Evolutionary conservation across 768 basidiomycete genomes (phyloP), one percentile per base, ranked within the genome.

Genomic region (Pleurotus cornucopiae): DNA sequence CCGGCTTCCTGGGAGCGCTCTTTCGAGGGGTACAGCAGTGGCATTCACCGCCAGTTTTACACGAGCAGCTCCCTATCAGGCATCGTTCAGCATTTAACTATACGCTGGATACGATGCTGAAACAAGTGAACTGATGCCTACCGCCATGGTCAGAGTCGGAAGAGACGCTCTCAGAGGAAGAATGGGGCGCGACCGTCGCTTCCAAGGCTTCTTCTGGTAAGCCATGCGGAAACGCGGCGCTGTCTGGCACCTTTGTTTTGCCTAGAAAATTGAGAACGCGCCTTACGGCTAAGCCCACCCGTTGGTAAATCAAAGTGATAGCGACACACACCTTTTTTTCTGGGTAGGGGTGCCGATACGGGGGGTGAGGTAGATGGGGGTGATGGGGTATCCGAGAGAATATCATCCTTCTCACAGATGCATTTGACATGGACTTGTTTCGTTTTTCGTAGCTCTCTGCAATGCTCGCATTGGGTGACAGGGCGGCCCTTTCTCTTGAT

Each of bases 401-500:
- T 59, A 76, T 85, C 69, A 77, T 85, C 76, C 78, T 88, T 81
- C 86, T 89, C 79, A 82, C 91, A 93, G 58, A 83, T 80, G 69
- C 91, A 93, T 73, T 90, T 92, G 60, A 89, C 84, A 66, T 94
- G 91, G 58, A 93, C 83, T 73, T 87, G 88, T 74, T 86, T 89
- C 59, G 84, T 87, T 79, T 91, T 90, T 49, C 94, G 80, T 55
- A 90, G 76, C 66, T 92, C 85, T 60, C 91, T 83, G 71, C 94
- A 96, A 64, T 87, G 85, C 63, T 85, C 83, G 71, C 94, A 97
- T 69, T 96, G 94, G 6, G 94, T 92, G 21, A 93, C 82, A 1
- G 94, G 94, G 40, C 94, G 82, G 2, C 94, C 94, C 68, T 96
- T 94, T 77, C 89, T 91, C 76, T 94, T 92, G 56, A 96, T 90